Evolutionary conservation across 345 rosid species (phyloP).

Genomic region (Lepidium aucheri): DNA sequence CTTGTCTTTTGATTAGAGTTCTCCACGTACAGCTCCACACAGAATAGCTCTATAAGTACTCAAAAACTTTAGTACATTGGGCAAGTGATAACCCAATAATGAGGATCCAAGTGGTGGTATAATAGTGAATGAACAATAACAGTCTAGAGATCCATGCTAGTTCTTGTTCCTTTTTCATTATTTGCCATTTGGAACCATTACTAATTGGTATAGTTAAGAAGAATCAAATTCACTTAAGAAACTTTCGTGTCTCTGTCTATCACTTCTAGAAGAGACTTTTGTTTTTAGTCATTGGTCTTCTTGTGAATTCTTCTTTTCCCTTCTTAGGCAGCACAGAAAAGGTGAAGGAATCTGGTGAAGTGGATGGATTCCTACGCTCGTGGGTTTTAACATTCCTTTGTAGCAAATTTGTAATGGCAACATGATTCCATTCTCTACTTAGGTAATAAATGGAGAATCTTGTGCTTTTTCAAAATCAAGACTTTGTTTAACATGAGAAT

Average conservation of each 20-base stretch:
- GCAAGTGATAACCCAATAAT: not conserved
- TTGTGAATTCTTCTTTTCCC: not conserved
- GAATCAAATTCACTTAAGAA: slow-evolving; percentile 3
- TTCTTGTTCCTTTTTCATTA: not conserved
- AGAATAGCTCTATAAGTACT: not conserved
- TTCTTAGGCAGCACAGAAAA: slow-evolving; percentile 1
- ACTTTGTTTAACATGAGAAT: slow-evolving; percentile 9
- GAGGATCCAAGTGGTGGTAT: not conserved
- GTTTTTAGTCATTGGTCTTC: not conserved
- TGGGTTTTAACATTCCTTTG: slow-evolving; percentile 11
- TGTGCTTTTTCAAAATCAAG: slow-evolving; percentile 11
- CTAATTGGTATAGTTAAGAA: not conserved
- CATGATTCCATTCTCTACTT: slow-evolving; percentile 15
- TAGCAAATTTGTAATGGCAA: slow-evolving; percentile 21
- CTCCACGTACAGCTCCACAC: not conserved
- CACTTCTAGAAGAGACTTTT: not conserved
- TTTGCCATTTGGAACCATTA: not conserved
- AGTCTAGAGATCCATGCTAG: not conserved
- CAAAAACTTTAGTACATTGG: not conserved
- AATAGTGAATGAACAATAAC: not conserved
- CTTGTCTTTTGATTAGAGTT: not conserved
- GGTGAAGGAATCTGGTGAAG: slow-evolving; percentile 8
- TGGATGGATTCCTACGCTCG: slow-evolving; percentile 15
- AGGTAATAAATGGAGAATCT: slow-evolving; percentile 16
- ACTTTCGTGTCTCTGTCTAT: not conserved